These are phyloP conservation scores for Cornus controversa DNA, from an alignment of 148 eudicot species.

Conservation along the genomic window DNA sequence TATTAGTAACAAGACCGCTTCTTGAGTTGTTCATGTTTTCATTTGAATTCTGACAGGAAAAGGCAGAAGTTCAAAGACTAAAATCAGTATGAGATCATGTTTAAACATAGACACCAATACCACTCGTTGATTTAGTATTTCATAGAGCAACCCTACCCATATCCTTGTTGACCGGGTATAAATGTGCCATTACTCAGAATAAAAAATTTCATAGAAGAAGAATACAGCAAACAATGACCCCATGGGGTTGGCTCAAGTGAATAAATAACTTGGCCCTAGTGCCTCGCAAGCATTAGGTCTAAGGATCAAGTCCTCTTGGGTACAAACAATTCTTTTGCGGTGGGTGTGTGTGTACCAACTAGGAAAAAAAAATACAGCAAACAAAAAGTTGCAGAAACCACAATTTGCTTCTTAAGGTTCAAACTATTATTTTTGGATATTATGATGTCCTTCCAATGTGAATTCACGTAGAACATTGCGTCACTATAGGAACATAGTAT, in stretches of 20 bases:
- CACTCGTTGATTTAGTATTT: background rate
- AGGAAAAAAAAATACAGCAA: no score
- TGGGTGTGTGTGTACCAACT: no score
- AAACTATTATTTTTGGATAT: background rate
- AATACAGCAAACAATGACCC: background rate
- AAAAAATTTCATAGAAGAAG: background rate
- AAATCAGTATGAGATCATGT: background rate
- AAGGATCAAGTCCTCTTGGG: no score
- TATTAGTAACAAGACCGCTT: constrained; percentile 34
- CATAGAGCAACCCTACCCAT: background rate
- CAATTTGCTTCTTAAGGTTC: background rate
- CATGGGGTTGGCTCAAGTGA: no score
- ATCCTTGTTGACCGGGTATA: background rate
- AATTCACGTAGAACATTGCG: no score
- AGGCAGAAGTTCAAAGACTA: constrained; percentile 11
- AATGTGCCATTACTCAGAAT: background rate
- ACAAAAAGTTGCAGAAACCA: background rate
- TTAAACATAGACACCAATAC: background rate
- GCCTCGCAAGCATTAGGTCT: no score
- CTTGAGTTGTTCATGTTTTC: constrained; percentile 25
- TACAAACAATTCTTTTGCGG: no score
- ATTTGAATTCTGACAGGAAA: constrained; percentile 36
- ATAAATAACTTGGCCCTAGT: no score
- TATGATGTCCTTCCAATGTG: no score
- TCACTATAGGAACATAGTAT: no score